Conservation (phyloP, 805 yeast species). For the Wickerhamomyces tratensis region DNA sequence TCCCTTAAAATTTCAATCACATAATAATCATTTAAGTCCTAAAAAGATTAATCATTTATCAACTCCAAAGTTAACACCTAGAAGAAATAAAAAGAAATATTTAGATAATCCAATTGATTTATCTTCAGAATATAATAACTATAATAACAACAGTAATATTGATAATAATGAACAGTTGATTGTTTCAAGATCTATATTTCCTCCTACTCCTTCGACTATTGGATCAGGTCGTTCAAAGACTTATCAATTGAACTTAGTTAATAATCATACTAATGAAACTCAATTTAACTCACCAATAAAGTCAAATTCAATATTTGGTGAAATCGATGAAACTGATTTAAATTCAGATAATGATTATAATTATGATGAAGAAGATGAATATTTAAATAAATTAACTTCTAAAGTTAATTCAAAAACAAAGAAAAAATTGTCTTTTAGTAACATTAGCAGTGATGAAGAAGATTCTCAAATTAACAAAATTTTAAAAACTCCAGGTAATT, state of each 20-base stretch:
- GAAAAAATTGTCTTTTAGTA: neutral
- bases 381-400: slow-evolving; percentile 1
- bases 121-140: neutral
- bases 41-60: neutral
- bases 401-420: too few species aligned
- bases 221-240: slow-evolving; percentile 18
- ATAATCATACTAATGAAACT: too few species aligned
- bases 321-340: slow-evolving; percentile 2
- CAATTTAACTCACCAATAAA: slow-evolving; percentile 2
- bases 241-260: neutral
- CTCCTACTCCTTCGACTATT: slow-evolving; percentile 20
- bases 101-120: slow-evolving; percentile 1
- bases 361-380: slow-evolving; percentile 2
- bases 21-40: neutral
- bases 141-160: too few species aligned
- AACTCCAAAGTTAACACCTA: slow-evolving; percentile 1
- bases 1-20: neutral
- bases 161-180: too few species aligned
- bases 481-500: slow-evolving; percentile 25
- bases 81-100: slow-evolving; percentile 6
- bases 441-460: slow-evolving; percentile 4
- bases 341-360: neutral
- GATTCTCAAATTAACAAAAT: neutral
- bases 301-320: slow-evolving; percentile 2
- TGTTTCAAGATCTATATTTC: slow-evolving; percentile 14